Evolutionary conservation across 2,329 filamentous ascomycete genomes (phyloP).

Genomic region (Apiospora saccharicola): DNA sequence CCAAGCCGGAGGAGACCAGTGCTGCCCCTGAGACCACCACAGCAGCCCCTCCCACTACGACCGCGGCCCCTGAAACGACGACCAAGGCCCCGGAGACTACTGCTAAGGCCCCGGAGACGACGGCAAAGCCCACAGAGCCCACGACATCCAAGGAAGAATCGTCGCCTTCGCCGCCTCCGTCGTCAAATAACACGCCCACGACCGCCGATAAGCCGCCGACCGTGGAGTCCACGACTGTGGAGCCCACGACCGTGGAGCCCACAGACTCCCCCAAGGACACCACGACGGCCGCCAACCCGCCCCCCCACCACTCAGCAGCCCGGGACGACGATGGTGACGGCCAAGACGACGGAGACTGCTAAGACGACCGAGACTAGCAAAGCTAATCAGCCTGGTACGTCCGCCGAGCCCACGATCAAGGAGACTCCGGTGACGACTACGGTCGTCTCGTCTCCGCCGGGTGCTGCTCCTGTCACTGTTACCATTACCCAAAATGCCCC

Average conservation of each 20-base stretch:
- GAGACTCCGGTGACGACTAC: constrained; percentile 29
- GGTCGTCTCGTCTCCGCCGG: constrained; percentile 17
- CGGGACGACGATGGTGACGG: constrained; percentile 30
- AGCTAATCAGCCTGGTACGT: constrained; percentile 41
- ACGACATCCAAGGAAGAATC: constrained; percentile 2
- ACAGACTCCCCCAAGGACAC: not conserved
- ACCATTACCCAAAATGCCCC: constrained; percentile 30
- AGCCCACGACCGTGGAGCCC: not conserved
- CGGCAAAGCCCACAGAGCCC: constrained; percentile 30
- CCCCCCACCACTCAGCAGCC: constrained; percentile 22
- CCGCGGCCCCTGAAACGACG: constrained; percentile 21
- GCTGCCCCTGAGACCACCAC: constrained; percentile 19
- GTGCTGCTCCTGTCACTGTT: not conserved
- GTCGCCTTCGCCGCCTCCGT: not conserved
- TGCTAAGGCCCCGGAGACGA: constrained; percentile 23
- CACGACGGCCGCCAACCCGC: constrained; percentile 3
- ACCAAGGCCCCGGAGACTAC: constrained; percentile 15
- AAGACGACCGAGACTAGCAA: constrained; percentile 35
- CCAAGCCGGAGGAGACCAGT: not conserved
- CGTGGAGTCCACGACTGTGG: not conserved
- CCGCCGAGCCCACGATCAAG: constrained; percentile 32
- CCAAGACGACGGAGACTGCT: constrained; percentile 36
- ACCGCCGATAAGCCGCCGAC: constrained; percentile 1
- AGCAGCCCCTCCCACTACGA: constrained; percentile 19
- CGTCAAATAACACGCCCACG: not conserved